Evolutionary conservation across 2,329 filamentous ascomycete species (phyloP).

Genomic region (Colletotrichum godetiae): DNA sequence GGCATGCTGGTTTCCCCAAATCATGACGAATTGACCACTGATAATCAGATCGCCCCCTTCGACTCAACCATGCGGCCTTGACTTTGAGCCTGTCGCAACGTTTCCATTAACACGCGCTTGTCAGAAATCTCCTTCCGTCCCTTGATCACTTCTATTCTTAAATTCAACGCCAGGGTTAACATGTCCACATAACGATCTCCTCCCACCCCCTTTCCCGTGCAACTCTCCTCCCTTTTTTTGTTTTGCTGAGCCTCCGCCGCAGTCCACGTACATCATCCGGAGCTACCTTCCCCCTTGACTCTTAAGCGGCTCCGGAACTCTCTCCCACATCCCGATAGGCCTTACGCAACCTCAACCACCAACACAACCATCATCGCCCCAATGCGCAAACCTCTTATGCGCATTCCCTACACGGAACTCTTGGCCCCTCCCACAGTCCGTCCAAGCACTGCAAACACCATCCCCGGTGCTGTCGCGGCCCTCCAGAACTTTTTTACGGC

Average conservation of each 20-base stretch:
- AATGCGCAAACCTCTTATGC: slow-evolving; percentile 80
- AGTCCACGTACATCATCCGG: slow-evolving; percentile 9
- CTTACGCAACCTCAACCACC: slow-evolving; percentile 14
- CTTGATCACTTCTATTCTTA: slow-evolving; percentile 22
- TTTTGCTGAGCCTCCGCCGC: slow-evolving; percentile 19
- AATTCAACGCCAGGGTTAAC: neutral
- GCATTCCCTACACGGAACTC: slow-evolving; percentile 90
- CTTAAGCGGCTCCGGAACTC: neutral
- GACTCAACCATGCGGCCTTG: slow-evolving; percentile 17
- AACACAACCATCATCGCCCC: slow-evolving; percentile 11
- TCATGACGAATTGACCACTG: slow-evolving; percentile 31
- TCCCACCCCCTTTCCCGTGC: neutral
- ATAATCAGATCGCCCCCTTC: slow-evolving; percentile 20
- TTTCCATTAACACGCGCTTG: slow-evolving; percentile 26
- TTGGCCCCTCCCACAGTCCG: slow-evolving; percentile 81
- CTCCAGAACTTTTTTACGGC: slow-evolving; percentile 80
- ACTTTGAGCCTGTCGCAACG: slow-evolving; percentile 8
- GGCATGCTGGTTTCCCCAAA: neutral
- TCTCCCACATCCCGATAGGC: slow-evolving; percentile 31
- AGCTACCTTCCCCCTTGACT: slow-evolving; percentile 15
- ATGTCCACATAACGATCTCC: neutral
- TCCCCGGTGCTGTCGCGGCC: slow-evolving; percentile 80
- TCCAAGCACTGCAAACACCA: slow-evolving; percentile 76
- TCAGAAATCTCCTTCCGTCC: slow-evolving; percentile 15
- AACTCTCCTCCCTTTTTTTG: neutral